These are phyloP conservation scores for Trichosanthes cucumerina DNA, from an alignment of 306 rosid genomes.

Conservation along the genomic window DNA sequence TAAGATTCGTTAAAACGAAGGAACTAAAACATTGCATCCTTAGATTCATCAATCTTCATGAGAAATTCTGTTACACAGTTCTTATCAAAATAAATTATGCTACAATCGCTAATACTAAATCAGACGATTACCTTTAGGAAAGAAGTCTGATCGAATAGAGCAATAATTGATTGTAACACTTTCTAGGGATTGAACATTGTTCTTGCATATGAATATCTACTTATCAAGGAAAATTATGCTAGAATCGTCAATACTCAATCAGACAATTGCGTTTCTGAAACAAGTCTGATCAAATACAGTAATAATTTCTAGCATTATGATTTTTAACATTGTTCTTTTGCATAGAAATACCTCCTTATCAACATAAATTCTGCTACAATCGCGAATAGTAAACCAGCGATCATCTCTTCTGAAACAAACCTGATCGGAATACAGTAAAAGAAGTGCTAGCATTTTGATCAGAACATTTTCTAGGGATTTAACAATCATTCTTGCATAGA, in stretches of 20 bases:
- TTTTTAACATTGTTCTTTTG: neutral
- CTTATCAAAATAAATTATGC: neutral
- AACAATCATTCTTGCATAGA: neutral
- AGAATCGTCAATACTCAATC: neutral
- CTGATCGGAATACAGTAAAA: neutral
- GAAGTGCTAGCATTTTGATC: neutral
- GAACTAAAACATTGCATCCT: neutral
- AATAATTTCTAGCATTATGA: neutral
- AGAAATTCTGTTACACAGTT: neutral
- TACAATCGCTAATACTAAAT: neutral
- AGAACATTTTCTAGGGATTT: neutral
- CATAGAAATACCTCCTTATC: neutral
- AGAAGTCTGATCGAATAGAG: neutral
- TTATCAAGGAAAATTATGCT: neutral
- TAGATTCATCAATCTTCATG: neutral
- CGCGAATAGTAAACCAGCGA: neutral
- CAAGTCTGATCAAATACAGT: neutral
- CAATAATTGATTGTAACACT: neutral
- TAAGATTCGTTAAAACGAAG: neutral
- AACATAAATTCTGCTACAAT: neutral
- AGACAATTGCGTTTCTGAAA: neutral
- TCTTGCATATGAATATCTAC: slow-evolving; percentile 33
- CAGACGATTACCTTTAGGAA: neutral
- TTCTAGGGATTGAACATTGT: neutral
- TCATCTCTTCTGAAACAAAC: neutral